Conservation (phyloP, 1,284 basidiomycete genomes). For the Agaricales sp. region DNA sequence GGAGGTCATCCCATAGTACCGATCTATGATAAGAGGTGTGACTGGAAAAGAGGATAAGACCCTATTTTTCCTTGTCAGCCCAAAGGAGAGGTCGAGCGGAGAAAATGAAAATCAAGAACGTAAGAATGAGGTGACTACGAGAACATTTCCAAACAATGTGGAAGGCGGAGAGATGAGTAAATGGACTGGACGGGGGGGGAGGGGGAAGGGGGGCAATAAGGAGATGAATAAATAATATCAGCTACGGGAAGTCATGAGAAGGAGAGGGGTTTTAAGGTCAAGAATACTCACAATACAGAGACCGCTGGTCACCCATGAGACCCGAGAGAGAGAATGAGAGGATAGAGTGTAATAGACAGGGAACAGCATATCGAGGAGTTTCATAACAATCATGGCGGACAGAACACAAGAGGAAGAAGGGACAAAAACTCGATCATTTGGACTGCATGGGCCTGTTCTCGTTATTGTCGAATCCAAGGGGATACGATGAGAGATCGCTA, state of each 20-base stretch:
- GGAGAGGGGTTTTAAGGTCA: not conserved
- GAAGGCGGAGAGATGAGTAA: not conserved
- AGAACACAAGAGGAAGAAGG: not conserved
- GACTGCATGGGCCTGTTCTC: slow-evolving; percentile 21
- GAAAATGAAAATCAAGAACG: too few species aligned
- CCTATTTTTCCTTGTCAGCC: too few species aligned
- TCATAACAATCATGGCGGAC: not conserved
- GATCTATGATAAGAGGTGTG: too few species aligned
- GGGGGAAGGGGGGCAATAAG: not conserved
- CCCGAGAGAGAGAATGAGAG: not conserved
- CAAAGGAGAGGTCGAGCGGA: too few species aligned
- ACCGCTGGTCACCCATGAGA: not conserved
- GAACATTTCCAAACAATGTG: not conserved
- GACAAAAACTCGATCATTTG: not conserved
- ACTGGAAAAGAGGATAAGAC: too few species aligned
- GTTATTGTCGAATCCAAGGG: slow-evolving; percentile 57
- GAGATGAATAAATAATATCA: not conserved
- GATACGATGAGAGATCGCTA: slow-evolving; percentile 69
- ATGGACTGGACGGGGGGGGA: not conserved
- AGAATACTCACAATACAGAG: not conserved
- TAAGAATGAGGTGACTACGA: too few species aligned
- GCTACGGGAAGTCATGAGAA: not conserved
- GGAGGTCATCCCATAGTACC: too few species aligned
- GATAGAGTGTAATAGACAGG: not conserved
- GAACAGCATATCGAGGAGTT: not conserved